Conservation (phyloP, 768 basidiomycete genomes). For the Leccinum sublutescens region DNA sequence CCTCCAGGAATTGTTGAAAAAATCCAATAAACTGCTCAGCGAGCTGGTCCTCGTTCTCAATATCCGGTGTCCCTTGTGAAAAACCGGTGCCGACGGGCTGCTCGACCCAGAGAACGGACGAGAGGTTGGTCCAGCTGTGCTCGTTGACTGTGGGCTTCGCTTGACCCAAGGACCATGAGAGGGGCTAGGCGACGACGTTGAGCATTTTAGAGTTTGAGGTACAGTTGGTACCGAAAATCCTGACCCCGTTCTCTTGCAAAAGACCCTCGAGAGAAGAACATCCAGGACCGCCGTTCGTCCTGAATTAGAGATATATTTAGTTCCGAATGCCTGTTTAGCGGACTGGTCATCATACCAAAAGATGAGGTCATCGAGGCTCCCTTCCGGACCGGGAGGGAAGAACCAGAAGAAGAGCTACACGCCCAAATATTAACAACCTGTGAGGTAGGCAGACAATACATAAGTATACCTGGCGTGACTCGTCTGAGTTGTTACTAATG, state of each 20-base stretch:
- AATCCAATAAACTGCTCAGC: slow-evolving; percentile 57
- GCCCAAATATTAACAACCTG: background rate
- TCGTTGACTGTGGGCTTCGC: slow-evolving; percentile 63
- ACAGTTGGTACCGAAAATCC: slow-evolving; percentile 24
- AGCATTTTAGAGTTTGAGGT: slow-evolving; percentile 10
- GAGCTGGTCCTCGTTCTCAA: slow-evolving; percentile 55
- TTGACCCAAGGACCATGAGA: slow-evolving; percentile 63
- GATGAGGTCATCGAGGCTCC: slow-evolving; percentile 69
- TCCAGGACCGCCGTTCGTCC: slow-evolving; percentile 82
- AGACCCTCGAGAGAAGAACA: slow-evolving; percentile 73
- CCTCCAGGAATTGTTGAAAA: slow-evolving; percentile 70
- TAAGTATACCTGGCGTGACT: slow-evolving; percentile 59
- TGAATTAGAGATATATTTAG: slow-evolving; percentile 21
- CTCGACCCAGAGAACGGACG: slow-evolving; percentile 72
- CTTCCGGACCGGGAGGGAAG: slow-evolving; percentile 74
- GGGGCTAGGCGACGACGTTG: slow-evolving; percentile 44
- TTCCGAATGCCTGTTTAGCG: background rate
- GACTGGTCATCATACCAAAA: slow-evolving; percentile 51
- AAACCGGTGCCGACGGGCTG: slow-evolving; percentile 82
- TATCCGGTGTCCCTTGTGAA: slow-evolving; percentile 66
- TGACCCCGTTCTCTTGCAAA: slow-evolving; percentile 72
- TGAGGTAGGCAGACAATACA: background rate
- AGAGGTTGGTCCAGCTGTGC: slow-evolving; percentile 78
- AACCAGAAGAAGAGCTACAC: slow-evolving; percentile 79
- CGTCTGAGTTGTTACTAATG: slow-evolving; percentile 56